phyloP scores from a whole-genome alignment of 768 basidiomycete genomes.

The Xerocomellus amylosporus region DNA sequence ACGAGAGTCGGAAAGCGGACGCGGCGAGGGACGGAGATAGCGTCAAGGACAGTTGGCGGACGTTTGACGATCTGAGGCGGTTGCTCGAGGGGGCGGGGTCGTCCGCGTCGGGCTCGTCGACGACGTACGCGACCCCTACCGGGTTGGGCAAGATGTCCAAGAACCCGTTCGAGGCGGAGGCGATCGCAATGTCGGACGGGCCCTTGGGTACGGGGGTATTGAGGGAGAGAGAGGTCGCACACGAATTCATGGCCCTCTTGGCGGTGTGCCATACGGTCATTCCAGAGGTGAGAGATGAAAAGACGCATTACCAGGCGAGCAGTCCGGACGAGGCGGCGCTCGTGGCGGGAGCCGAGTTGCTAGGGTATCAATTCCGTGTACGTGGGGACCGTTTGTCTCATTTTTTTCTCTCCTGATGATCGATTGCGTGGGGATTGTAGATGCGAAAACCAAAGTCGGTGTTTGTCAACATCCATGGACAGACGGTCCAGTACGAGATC shows the following conservation, averaged over 20 bases:
- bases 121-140: neutral
- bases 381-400: slow-evolving; percentile 35
- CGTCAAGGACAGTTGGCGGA: slow-evolving; percentile 60
- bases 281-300: slow-evolving; percentile 86
- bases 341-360: slow-evolving; percentile 86
- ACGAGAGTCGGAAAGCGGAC: slow-evolving; percentile 75
- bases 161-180: slow-evolving; percentile 56
- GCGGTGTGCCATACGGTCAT: slow-evolving; percentile 99
- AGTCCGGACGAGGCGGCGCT: slow-evolving; percentile 98
- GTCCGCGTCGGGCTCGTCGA: neutral
- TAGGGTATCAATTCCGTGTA: slow-evolving; percentile 94
- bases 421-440: slow-evolving; percentile 44
- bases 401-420: neutral
- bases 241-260: slow-evolving; percentile 77
- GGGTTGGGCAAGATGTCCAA: slow-evolving; percentile 24
- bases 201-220: neutral
- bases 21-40: slow-evolving; percentile 39
- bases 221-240: slow-evolving; percentile 50
- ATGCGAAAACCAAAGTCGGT: slow-evolving; percentile 95
- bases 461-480: slow-evolving; percentile 78
- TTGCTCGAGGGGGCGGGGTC: slow-evolving; percentile 43
- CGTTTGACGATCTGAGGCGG: slow-evolving; percentile 70
- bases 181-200: slow-evolving; percentile 7
- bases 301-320: slow-evolving; percentile 91
- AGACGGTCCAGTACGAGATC: slow-evolving; percentile 78